Evolutionary conservation across 257 asterid species (phyloP).

Genomic region (Gynochthodes officinalis): DNA sequence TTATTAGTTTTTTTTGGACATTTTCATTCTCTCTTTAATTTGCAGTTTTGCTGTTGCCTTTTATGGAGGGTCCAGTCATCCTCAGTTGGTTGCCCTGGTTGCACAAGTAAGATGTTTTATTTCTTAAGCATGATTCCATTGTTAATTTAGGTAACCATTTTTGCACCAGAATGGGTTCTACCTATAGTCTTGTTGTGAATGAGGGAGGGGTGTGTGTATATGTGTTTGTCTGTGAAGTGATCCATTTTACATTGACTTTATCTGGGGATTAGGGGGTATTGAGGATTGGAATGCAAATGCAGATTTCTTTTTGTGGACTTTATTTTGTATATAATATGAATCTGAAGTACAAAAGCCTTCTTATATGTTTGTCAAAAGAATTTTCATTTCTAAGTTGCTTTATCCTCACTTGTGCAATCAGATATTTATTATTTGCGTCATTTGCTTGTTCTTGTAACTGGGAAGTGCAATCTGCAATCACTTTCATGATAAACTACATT

Average conservation of each 20-base stretch:
- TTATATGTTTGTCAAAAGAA: not conserved
- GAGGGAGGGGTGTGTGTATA: not conserved
- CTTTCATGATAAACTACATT: not conserved
- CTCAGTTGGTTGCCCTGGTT: slow-evolving; percentile 88
- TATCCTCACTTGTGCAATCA: not conserved
- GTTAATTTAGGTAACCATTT: not conserved
- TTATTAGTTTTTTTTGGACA: not conserved
- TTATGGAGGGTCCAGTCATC: slow-evolving; percentile 64
- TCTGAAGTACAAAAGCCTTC: not conserved
- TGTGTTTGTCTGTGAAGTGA: not conserved
- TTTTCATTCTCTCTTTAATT: slow-evolving; percentile 14
- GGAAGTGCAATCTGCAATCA: not conserved
- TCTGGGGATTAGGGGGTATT: not conserved
- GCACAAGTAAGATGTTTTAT: slow-evolving; percentile 68
- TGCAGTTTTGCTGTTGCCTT: slow-evolving; percentile 93
- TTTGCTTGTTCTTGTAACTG: too few species aligned
- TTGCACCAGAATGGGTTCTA: not conserved
- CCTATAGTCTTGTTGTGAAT: slow-evolving; percentile 5
- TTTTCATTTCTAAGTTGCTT: not conserved
- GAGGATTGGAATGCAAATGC: not conserved
- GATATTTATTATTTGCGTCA: not conserved
- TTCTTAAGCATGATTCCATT: slow-evolving; percentile 13
- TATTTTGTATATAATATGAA: not conserved
- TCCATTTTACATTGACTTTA: not conserved
- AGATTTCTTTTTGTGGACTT: not conserved